Evolutionary conservation across 305 asterid genomes (phyloP).

Genomic region (Ajuga reptans): DNA sequence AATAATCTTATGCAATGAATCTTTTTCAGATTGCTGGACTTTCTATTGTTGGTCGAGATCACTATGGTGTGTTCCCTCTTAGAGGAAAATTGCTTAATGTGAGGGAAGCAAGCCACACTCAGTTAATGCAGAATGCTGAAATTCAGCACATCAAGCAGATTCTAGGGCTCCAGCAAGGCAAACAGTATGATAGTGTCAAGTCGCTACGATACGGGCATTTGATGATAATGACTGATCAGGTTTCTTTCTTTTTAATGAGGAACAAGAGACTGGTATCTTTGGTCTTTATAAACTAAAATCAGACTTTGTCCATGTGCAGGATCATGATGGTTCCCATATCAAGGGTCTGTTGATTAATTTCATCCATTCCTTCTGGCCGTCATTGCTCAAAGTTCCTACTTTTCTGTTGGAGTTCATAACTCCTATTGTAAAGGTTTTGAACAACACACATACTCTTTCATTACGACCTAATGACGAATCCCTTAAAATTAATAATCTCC

Average conservation of each 20-base stretch:
- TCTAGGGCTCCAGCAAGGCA: slow-evolving; percentile 87
- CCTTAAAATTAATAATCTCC: neutral
- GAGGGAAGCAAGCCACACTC: slow-evolving; percentile 82
- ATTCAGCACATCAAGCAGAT: slow-evolving; percentile 75
- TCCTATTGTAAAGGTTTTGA: slow-evolving; percentile 74
- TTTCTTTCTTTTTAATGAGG: slow-evolving; percentile 12
- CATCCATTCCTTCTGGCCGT: slow-evolving; percentile 93
- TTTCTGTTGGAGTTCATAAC: slow-evolving; percentile 87
- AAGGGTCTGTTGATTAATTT: slow-evolving; percentile 87
- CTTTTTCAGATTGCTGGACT: slow-evolving; percentile 75
- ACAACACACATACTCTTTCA: neutral
- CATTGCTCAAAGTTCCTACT: slow-evolving; percentile 70
- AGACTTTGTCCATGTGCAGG: slow-evolving; percentile 38
- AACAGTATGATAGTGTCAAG: slow-evolving; percentile 62
- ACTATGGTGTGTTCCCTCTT: slow-evolving; percentile 86
- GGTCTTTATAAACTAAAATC: slow-evolving; percentile 9
- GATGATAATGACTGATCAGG: slow-evolving; percentile 99
- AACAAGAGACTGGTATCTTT: neutral
- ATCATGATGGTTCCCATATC: slow-evolving; percentile 97
- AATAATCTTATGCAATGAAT: slow-evolving; percentile 4
- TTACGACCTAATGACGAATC: neutral
- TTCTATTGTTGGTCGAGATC: slow-evolving; percentile 68
- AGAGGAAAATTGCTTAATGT: slow-evolving; percentile 94
- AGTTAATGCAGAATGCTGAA: slow-evolving; percentile 75
- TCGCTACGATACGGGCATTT: slow-evolving; percentile 84